Conservation (phyloP, 495 filamentous ascomycete species). For the Aspergillus olivimuriae region DNA sequence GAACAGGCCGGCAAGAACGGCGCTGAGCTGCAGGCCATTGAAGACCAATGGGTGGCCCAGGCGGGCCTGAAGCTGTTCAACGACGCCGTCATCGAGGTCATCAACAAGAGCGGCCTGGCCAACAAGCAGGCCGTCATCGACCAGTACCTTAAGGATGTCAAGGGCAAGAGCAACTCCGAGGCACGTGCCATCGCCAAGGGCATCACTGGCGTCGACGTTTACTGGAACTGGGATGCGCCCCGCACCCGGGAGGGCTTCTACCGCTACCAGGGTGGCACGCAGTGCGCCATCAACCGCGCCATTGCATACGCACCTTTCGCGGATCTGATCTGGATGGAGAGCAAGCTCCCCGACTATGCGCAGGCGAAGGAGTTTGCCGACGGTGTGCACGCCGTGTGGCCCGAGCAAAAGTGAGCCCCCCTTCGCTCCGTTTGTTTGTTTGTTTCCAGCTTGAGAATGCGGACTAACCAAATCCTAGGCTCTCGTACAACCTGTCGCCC, state of each 20-base stretch:
- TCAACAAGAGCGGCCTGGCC: constrained; percentile 56
- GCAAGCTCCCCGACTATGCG: constrained; percentile 83
- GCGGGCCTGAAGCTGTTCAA: constrained; percentile 88
- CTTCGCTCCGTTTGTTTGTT: neutral
- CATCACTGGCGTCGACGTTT: constrained; percentile 73
- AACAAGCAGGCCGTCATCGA: constrained; percentile 62
- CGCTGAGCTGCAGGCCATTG: constrained; percentile 78
- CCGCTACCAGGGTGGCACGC: constrained; percentile 81
- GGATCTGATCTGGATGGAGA: constrained; percentile 99
- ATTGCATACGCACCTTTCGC: constrained; percentile 90
- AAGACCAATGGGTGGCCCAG: constrained; percentile 77
- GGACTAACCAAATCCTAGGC: constrained; percentile 38
- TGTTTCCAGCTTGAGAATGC: neutral
- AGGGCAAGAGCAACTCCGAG: constrained; percentile 84
- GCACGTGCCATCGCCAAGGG: constrained; percentile 76
- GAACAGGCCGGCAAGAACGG: constrained; percentile 79
- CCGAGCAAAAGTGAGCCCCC: constrained; percentile 82
- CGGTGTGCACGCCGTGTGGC: constrained; percentile 91
- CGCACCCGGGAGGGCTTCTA: constrained; percentile 94
- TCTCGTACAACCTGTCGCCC: constrained; percentile 95
- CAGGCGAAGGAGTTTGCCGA: constrained; percentile 94
- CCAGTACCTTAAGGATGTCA: constrained; percentile 56
- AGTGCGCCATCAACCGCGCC: constrained; percentile 86
- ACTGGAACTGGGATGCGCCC: constrained; percentile 90
- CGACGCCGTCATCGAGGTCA: constrained; percentile 78